A percentile compares a stretch with the other conserved stretches of the same genome.
Evolutionary conservation across 495 filamentous ascomycete genomes (phyloP).

Genomic region (Neurospora sublineolata): DNA sequence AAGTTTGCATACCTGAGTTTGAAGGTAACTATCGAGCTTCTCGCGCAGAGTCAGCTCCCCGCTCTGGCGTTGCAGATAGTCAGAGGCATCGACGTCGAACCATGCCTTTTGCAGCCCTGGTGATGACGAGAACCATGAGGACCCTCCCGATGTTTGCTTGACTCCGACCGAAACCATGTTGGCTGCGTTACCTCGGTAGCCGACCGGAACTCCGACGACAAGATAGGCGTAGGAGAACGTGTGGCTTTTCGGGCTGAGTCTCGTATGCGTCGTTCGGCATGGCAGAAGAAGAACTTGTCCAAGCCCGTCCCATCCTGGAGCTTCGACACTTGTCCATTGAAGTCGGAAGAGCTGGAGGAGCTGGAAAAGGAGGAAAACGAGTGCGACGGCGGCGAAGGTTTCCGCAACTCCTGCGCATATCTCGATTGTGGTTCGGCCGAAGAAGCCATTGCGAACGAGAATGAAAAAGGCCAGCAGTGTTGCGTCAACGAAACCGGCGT

Average conservation of each 20-base stretch:
- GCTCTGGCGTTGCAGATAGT: slow-evolving; percentile 46
- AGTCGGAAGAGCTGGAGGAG: slow-evolving; percentile 1
- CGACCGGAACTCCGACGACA: slow-evolving; percentile 53
- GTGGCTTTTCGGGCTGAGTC: slow-evolving; percentile 51
- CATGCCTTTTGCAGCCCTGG: slow-evolving; percentile 24
- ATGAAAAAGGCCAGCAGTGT: slow-evolving; percentile 6
- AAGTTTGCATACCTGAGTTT: slow-evolving; percentile 27
- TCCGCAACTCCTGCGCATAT: not conserved
- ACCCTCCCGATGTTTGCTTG: slow-evolving; percentile 9
- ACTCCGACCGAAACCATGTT: slow-evolving; percentile 43
- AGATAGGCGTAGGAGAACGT: slow-evolving; percentile 57
- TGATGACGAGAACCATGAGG: slow-evolving; percentile 19
- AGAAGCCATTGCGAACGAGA: not conserved
- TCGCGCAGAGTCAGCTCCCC: slow-evolving; percentile 35
- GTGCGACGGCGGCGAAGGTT: not conserved
- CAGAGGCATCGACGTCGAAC: slow-evolving; percentile 46
- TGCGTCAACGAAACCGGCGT: slow-evolving; percentile 2
- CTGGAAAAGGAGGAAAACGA: slow-evolving; percentile 3
- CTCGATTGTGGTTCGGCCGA: not conserved
- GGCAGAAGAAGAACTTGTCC: slow-evolving; percentile 39
- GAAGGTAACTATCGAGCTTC: slow-evolving; percentile 50
- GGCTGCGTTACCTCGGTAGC: slow-evolving; percentile 41
- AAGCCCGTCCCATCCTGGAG: slow-evolving; percentile 10
- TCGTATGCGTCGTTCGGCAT: slow-evolving; percentile 47
- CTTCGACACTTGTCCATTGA: not conserved